Evolutionary conservation across 768 basidiomycete species (phyloP).

Genomic region (Mycena olivaceomarginata): DNA sequence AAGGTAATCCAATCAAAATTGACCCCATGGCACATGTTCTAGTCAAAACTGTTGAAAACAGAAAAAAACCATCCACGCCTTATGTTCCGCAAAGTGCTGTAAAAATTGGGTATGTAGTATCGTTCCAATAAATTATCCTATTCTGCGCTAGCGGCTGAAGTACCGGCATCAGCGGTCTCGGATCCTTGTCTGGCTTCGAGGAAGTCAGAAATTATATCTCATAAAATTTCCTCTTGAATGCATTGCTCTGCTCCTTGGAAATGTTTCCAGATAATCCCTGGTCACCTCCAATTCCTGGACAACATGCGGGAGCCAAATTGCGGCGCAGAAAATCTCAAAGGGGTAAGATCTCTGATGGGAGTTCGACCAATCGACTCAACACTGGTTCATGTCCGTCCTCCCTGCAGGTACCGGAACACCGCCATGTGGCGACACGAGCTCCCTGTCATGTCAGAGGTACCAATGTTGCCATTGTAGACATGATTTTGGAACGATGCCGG

Average conservation of each 20-base stretch:
- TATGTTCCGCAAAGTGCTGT: no score
- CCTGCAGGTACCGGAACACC: no score
- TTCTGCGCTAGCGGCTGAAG: background rate
- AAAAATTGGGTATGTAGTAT: background rate
- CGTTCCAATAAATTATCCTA: background rate
- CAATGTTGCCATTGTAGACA: no score
- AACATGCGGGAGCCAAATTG: conserved; percentile 7
- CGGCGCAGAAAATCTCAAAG: background rate
- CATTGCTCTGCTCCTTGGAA: conserved; percentile 5
- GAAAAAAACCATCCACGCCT: no score
- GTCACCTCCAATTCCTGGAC: conserved; percentile 1
- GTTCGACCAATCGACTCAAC: no score
- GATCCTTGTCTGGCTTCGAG: conserved; percentile 3
- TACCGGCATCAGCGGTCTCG: conserved; percentile 1
- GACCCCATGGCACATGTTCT: no score
- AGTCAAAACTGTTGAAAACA: no score
- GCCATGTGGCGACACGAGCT: no score
- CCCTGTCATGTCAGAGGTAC: no score
- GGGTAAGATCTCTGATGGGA: background rate
- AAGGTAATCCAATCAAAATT: no score
- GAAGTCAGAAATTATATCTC: background rate
- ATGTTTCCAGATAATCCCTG: background rate
- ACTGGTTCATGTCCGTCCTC: no score
- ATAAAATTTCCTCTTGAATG: background rate
- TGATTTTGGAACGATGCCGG: no score